A percentile compares a stretch with the other conserved stretches of the same genome.
phyloP scores from a whole-genome alignment of 805 yeast species.

The Candida sphagnicola region DNA sequence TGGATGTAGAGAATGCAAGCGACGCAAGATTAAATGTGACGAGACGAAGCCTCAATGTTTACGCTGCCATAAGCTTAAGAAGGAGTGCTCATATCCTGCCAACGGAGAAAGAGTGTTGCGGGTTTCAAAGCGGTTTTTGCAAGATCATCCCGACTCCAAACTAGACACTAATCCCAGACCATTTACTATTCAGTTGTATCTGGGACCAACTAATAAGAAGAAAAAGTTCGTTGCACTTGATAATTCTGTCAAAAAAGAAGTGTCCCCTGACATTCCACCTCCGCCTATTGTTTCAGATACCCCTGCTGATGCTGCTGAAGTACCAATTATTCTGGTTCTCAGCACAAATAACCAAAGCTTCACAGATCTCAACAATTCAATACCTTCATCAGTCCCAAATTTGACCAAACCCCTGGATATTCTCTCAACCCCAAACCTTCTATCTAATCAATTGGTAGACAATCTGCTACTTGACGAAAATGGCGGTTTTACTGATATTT shows the following conservation, averaged over 20 bases:
- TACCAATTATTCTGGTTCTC: background rate
- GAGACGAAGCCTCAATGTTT: slow-evolving; percentile 33
- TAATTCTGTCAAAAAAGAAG: no score
- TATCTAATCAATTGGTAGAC: background rate
- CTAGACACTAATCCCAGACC: slow-evolving; percentile 6
- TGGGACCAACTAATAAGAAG: slow-evolving; percentile 7
- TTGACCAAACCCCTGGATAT: background rate
- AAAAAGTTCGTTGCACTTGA: background rate
- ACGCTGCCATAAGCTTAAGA: slow-evolving; percentile 32
- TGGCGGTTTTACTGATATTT: slow-evolving; percentile 1
- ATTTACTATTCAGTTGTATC: slow-evolving; percentile 11
- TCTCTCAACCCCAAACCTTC: background rate
- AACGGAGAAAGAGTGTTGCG: slow-evolving; percentile 33
- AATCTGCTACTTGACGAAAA: background rate
- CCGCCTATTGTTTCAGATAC: background rate
- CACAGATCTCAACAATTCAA: background rate
- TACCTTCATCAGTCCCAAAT: background rate
- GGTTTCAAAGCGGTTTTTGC: slow-evolving; percentile 16
- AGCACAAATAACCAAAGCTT: background rate
- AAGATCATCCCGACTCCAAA: slow-evolving; percentile 3
- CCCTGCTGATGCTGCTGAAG: background rate
- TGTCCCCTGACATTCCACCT: background rate
- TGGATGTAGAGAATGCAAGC: slow-evolving; percentile 40
- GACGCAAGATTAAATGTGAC: slow-evolving; percentile 42
- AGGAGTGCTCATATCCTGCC: slow-evolving; percentile 33